Evolutionary conservation across 2,329 filamentous ascomycete species (phyloP).

Genomic region (Penicillium frequentans): DNA sequence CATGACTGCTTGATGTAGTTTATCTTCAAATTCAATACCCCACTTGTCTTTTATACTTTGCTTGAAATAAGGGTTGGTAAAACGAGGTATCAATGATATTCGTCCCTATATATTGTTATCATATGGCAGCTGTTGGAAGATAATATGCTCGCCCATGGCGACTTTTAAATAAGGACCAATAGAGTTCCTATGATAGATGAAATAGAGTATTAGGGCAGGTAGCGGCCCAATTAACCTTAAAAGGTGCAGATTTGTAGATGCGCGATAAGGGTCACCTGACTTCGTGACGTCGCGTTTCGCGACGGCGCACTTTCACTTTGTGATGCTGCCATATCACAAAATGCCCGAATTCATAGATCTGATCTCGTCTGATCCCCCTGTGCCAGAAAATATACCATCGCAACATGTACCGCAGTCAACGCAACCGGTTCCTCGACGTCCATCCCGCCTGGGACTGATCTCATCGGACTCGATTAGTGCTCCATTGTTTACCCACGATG

Average conservation of each 20-base stretch:
- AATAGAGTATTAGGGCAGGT: too few relatives aligned
- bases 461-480: conserved; percentile 31
- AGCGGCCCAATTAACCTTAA: background rate
- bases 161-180: too few relatives aligned
- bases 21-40: conserved; percentile 16
- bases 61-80: background rate
- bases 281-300: conserved; percentile 26
- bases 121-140: background rate
- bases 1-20: conserved; percentile 6
- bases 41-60: background rate
- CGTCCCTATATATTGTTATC: background rate
- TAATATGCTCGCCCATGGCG: too few relatives aligned
- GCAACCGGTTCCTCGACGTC: conserved; percentile 5
- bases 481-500: conserved; percentile 27
- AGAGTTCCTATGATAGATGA: too few relatives aligned
- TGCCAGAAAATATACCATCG: conserved; percentile 12
- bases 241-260: conserved; percentile 1
- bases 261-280: conserved; percentile 20
- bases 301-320: background rate
- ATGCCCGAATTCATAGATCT: conserved; percentile 44
- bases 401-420: conserved; percentile 7
- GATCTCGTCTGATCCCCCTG: conserved; percentile 36
- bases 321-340: conserved; percentile 3
- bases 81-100: background rate
- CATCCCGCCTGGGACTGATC: conserved; percentile 14